Evolutionary conservation across 192 early-diverging fungal genomes (phyloP), one percentile per base, ranked within the genome.

Genomic region (Backusella westeae): DNA sequence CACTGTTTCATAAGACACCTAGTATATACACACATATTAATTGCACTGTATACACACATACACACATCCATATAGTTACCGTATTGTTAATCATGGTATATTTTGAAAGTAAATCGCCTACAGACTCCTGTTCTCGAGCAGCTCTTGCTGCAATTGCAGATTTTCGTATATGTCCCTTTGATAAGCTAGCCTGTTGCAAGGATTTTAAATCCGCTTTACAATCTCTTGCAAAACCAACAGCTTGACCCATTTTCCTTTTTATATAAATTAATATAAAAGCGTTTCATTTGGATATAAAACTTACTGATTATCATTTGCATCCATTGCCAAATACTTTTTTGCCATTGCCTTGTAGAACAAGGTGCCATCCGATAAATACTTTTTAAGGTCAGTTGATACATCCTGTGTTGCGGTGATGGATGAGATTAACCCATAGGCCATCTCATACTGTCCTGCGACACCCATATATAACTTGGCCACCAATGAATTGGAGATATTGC

Each of bases 241-340:
- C 89, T n/a, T 83, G 83, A 6, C 89, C 89, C 36, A 79, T 81
- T 71, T 85, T 81, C 72, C 89, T 90, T 68, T 72, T 68, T 72
- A 15, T 59, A 8, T 12, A 5, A 39, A 39, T 39, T 8, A 39
- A 39, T 63, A 14, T 7, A 34, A 21, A 32, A 8, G 6, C 3
- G 41, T 38, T 26, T 38, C 41, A 34, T n/a, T 35, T 17, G 3
- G 34, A 29, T 17, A 32, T 32, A 3, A 32, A n/a, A 72, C 82
- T 78, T 86, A 88, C 89, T 88, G 86, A 23, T 84, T 78, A 56
- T 87, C 89, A 56, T 87, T 81, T 6, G 89, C 89, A 78, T 90
- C 89, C 73, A 88, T 77, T 3, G 86, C 86, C 17, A 90, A 75
- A 42, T 83, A 83, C 14, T 87, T 84, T 42, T 87, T 86, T 21